Conservation (phyloP, 2,329 filamentous ascomycete genomes). For the Graphilbum fragrans region DNA sequence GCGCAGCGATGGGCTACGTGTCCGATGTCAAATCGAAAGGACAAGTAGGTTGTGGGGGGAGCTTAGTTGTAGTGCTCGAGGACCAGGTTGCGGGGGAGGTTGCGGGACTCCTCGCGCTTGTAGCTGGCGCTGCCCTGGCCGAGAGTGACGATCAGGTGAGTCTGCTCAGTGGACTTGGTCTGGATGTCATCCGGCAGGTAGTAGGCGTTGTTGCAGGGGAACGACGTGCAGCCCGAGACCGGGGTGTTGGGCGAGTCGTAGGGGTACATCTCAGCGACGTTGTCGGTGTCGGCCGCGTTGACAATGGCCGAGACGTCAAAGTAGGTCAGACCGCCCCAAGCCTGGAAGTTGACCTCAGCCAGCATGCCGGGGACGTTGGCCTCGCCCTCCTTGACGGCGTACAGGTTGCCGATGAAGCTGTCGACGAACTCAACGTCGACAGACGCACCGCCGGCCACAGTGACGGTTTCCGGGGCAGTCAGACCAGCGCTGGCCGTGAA, state of each 20-base stretch:
- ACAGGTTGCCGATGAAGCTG: constrained; percentile 20
- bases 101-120: constrained; percentile 7
- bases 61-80: constrained; percentile 7
- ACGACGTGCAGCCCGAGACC: constrained; percentile 25
- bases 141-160: constrained; percentile 21
- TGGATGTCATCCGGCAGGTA: constrained; percentile 25
- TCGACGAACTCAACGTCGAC: constrained; percentile 22
- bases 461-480: constrained; percentile 22
- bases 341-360: constrained; percentile 23
- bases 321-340: constrained; percentile 22
- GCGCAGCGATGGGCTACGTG: constrained; percentile 4
- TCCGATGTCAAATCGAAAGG: no score
- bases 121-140: constrained; percentile 6
- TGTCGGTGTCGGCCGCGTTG: constrained; percentile 24
- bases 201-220: constrained; percentile 28
- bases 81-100: constrained; percentile 13
- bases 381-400: constrained; percentile 20
- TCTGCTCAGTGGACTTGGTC: constrained; percentile 22
- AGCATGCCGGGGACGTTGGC: constrained; percentile 23
- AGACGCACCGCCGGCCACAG: constrained; percentile 24
- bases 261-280: constrained; percentile 27
- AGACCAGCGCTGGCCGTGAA: constrained; percentile 33
- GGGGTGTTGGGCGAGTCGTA: constrained; percentile 13
- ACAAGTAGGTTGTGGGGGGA: no score
- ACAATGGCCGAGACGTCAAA: constrained; percentile 34